Conservation (phyloP, 495 filamentous ascomycete species). For the Penicillium roqueforti region DNA sequence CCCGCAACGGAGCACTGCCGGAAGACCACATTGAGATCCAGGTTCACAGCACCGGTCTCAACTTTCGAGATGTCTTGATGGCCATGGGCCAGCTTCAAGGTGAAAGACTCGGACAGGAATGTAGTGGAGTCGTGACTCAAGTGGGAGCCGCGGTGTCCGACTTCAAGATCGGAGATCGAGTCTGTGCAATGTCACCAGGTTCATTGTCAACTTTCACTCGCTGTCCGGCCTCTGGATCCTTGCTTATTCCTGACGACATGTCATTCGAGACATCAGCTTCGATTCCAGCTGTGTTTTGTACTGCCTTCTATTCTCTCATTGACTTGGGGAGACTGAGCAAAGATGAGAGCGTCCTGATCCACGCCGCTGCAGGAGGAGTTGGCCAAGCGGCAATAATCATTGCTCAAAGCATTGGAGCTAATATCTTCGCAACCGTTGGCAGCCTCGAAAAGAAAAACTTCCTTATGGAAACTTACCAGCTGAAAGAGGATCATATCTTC, state of each 20-base stretch:
- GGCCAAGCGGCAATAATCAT: slow-evolving; percentile 60
- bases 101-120: slow-evolving; percentile 30
- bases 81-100: slow-evolving; percentile 34
- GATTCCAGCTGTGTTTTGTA: slow-evolving; percentile 54
- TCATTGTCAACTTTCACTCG: slow-evolving; percentile 23
- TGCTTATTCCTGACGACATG: slow-evolving; percentile 42
- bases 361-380: slow-evolving; percentile 55
- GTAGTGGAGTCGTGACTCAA: slow-evolving; percentile 28
- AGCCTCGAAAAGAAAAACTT: slow-evolving; percentile 41
- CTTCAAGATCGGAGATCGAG: slow-evolving; percentile 50
- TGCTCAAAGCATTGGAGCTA: slow-evolving; percentile 52
- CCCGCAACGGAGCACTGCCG: slow-evolving; percentile 9
- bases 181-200: slow-evolving; percentile 47
- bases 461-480: slow-evolving; percentile 32
- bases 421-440: slow-evolving; percentile 58
- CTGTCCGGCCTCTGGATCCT: slow-evolving; percentile 24
- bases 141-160: slow-evolving; percentile 44
- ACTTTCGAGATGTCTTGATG: slow-evolving; percentile 38
- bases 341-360: slow-evolving; percentile 57
- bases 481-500: slow-evolving; percentile 45
- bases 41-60: slow-evolving; percentile 31
- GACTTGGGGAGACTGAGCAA: slow-evolving; percentile 31
- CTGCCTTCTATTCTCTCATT: slow-evolving; percentile 55
- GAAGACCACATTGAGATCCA: slow-evolving; percentile 30
- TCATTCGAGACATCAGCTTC: slow-evolving; percentile 52